Evolutionary conservation across 1,284 basidiomycete genomes (phyloP), one percentile per base, ranked within the genome.

Genomic region (Melampsora abietis-canadensis): DNA sequence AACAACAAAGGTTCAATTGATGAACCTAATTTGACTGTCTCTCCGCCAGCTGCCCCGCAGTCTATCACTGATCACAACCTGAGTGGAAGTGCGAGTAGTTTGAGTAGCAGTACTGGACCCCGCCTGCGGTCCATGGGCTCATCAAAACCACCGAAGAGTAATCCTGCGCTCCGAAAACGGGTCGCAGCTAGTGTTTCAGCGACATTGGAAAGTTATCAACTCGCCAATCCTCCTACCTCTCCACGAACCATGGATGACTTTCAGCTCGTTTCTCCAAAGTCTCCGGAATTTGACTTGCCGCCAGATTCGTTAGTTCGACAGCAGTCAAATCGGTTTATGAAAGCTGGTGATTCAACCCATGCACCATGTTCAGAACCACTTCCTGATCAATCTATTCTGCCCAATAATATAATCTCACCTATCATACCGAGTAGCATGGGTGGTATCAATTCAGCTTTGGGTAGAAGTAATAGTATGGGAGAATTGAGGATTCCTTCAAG

Each of bases 391-490:
- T 46, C 44, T 34, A 27, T 15, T 6, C 12, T 21, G 34, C 47
- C 12, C 40, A 72, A 40, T 48, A 14, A 0, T 64, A 54, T 10
- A 5, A 19, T 34, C 59, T 37, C 30, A 19, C 17, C 27, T 6
- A 34, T 62, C 24, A 62, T 62, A 6, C n/a, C 27, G 3, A 19
- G 27, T 19, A 27, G 4, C 60, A 62, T 27, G 19, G 19, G 24
- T 15, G 19, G 19, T 46, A 15, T 34, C n/a, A 34, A 2, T 40
- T 19, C 44, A 30, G n/a, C 30, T 37, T 65, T 73, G 63, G 40
- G 63, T 10, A 60, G 72, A 48, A 75, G 72, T 67, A 75, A 75
- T 27, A 75, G 72, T 67, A 75, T 75, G 72, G 65, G 65, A 12
- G 72, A 75, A 67, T 59, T 75, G 19, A 65, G 72, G 24, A 75